Base-by-base conservation (phyloP, 2,329 filamentous ascomycete species). In the Cryphonectria japonica region DNA sequence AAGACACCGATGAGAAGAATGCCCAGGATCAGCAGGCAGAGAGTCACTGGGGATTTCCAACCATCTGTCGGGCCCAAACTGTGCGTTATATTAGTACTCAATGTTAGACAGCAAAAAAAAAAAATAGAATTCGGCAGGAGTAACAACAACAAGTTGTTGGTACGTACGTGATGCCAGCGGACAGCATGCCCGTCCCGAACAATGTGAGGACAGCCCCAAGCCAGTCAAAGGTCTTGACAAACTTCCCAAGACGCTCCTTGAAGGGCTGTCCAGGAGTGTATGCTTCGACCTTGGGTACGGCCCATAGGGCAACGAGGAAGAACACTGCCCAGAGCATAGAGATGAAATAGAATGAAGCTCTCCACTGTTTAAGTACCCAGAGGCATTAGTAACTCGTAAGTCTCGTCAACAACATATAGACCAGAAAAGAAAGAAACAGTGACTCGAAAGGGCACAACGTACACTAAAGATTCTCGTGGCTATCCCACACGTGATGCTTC, bases 161-260 rank as follows among this genome's bases (percentile, higher is more conserved):
- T 39, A 39, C 83, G 26, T 46, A 65, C 63, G 84, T 89, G 71
- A 92, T 80, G 1, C 86, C 87, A 32, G 88, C 88, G 19, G 88
- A 89, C 76, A 92, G 88, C 82, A 90, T 84, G 3, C 88, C 89
- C 71, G 91, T 89, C 0, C 90, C 90, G n/a, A 86, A 82, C 46
- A 92, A 84, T 3, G 89, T 89, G 72, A 92, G 78, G 0, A 85
- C 75, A 0, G 88, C 89, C 0, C 90, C 90, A 0, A 91, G 78
- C 8, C 88, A 78, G 78, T 92, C 90, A 75, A 92, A 88, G 54
- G 81, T 84, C 76, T 85, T 87, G 57, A 90, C 54, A 0, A 86
- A 86, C 2, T 14, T 72, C 37, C 68, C 73, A 5, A 81, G 73
- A 37, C 81, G 75, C 69, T 85, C 78, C 73, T 76, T 73, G 11